These are phyloP conservation scores for Apiospora phragmitis DNA, from an alignment of 2,329 filamentous ascomycete species.

Conservation along the genomic window DNA sequence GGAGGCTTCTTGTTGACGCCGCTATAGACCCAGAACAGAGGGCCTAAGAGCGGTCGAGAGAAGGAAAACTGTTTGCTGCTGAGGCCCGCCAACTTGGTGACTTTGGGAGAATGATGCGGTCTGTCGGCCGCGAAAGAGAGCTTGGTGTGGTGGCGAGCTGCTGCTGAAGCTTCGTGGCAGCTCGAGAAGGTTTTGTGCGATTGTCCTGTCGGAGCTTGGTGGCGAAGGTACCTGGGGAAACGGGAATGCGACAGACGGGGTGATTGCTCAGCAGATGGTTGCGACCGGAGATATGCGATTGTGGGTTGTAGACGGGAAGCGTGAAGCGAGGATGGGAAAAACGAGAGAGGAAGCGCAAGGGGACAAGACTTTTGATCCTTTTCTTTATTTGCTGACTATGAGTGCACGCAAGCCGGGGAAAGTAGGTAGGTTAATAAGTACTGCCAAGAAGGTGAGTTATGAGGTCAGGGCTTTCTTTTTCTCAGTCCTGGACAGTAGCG, in stretches of 20 bases:
- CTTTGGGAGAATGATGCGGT: constrained; percentile 33
- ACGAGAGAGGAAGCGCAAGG: not conserved
- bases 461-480: not conserved
- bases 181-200: constrained; percentile 14
- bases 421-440: not conserved
- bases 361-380: not conserved
- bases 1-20: constrained; percentile 97
- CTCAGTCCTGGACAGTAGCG: not conserved
- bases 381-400: constrained; percentile 5
- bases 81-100: constrained; percentile 94
- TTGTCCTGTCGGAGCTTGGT: not conserved
- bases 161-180: constrained; percentile 17
- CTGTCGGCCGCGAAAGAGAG: constrained; percentile 25
- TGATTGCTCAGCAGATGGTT: constrained; percentile 10
- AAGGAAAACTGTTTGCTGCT: constrained; percentile 70
- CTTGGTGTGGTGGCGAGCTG: constrained; percentile 7
- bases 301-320: not conserved
- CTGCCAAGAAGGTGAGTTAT: not conserved
- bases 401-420: not conserved
- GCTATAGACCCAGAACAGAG: constrained; percentile 89
- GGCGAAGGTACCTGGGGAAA: not conserved
- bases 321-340: not conserved
- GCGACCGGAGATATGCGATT: not conserved
- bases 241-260: not conserved
- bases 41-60: constrained; percentile 87